These are phyloP conservation scores for Oryza brachyantha DNA, from an alignment of 176 grass and related monocot genomes.

Conservation along the genomic window DNA sequence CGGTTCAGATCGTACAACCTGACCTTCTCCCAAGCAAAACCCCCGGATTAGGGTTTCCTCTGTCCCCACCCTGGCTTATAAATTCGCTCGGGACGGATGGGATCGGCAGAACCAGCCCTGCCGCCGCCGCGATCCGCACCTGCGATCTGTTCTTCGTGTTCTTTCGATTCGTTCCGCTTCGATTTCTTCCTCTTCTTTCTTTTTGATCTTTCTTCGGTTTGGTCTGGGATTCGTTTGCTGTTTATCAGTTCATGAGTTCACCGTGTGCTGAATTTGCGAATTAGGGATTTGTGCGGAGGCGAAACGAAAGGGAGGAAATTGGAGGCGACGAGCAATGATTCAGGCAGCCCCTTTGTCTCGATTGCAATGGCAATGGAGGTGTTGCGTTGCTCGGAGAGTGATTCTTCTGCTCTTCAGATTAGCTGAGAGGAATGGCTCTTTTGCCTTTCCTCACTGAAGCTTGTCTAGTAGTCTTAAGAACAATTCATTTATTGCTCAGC, in stretches of 20 bases:
- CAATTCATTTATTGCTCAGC: background rate
- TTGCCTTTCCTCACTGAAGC: slow-evolving; percentile 34
- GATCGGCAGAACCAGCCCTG: background rate
- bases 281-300: too few species aligned
- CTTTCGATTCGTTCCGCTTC: too few species aligned
- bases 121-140: too few species aligned
- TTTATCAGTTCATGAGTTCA: too few species aligned
- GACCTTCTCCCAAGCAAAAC: too few species aligned
- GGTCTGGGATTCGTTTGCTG: too few species aligned
- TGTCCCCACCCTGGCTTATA: background rate
- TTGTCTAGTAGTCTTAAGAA: slow-evolving; percentile 67
- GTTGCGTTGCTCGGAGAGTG: slow-evolving; percentile 72
- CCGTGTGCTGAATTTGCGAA: too few species aligned
- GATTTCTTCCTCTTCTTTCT: too few species aligned
- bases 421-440: slow-evolving; percentile 43
- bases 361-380: slow-evolving; percentile 67
- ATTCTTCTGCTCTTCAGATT: slow-evolving; percentile 79
- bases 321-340: slow-evolving; percentile 48
- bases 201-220: too few species aligned
- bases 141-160: too few species aligned
- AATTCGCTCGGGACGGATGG: background rate
- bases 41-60: slow-evolving; percentile 25
- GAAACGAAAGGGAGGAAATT: background rate
- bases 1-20: background rate
- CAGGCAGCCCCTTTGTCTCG: slow-evolving; percentile 78